These are phyloP conservation scores for Aegilops speltoides DNA, from an alignment of 176 grass and related monocot species.

Conservation along the genomic window DNA sequence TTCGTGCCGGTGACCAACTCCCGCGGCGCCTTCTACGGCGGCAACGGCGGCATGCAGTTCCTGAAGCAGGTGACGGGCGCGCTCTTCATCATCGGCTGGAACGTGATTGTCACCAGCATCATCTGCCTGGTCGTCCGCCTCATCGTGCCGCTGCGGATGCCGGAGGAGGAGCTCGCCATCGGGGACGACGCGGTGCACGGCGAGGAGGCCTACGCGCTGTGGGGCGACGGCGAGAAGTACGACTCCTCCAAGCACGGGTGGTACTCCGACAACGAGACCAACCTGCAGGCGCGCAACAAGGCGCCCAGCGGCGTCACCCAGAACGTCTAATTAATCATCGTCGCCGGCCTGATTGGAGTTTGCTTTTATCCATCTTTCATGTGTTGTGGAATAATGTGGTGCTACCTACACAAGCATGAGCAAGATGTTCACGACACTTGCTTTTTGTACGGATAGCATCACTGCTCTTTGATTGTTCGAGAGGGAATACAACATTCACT, in stretches of 20 bases:
- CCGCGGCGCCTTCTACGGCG: conserved; percentile 73
- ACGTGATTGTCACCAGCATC: conserved; percentile 63
- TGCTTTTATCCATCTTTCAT: background rate
- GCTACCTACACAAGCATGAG: background rate
- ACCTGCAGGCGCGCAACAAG: conserved; percentile 38
- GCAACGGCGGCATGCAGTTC: conserved; percentile 57
- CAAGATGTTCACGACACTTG: background rate
- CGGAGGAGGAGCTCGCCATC: conserved; percentile 83
- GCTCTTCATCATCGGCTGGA: conserved; percentile 77
- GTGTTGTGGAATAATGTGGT: conserved; percentile 41
- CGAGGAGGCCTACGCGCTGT: conserved; percentile 70
- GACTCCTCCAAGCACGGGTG: conserved; percentile 70
- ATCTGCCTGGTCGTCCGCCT: conserved; percentile 56
- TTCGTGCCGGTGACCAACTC: conserved; percentile 81
- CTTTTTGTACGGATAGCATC: background rate
- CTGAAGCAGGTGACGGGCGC: conserved; percentile 69
- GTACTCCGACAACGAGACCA: conserved; percentile 56
- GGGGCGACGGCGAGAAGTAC: conserved; percentile 98
- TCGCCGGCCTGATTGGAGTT: background rate
- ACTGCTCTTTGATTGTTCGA: background rate
- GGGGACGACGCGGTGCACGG: conserved; percentile 86
- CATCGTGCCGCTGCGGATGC: conserved; percentile 75
- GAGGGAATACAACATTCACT: background rate
- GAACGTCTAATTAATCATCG: conserved; percentile 35
- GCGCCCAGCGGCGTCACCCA: conserved; percentile 67